Evolutionary conservation across 805 yeast species (phyloP), one percentile per base, ranked within the genome.

Genomic region (Suhomyces sp.): DNA sequence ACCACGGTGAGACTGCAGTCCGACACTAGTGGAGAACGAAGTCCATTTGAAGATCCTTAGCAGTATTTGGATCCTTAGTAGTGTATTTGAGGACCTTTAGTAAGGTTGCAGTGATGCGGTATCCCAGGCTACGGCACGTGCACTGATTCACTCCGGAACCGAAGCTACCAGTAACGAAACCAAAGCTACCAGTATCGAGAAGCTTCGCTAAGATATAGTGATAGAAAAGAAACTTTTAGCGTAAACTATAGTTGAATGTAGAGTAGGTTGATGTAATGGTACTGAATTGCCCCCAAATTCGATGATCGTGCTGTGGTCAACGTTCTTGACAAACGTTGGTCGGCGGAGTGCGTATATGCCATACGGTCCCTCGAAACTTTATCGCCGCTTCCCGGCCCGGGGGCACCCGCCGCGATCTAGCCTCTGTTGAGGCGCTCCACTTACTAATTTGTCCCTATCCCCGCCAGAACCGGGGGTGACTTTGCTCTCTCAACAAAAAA

Each of bases 11-110:
- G 57, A 44, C 53, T 48, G 22, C 54, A 35, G 52, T 57, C 51
- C 13, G 50, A 48, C 39, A 50, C 44, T 43, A 58, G 54, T 33
- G 62, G 59, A 3, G 63, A 60, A 44, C 47, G 50, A 20, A 67
- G 73, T 52, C 73, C 74, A 10, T 68, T 69, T 55, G 67, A 59
- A 29, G 74, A 64, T 48, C 63, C 67, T 25, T 25, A 25, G 29
- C 9, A 24, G 7, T 24, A 4, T 6, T 24, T 3, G 25, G 8
- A 5, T 12, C n/a, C 12, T 12, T 27, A 27, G n/a, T 27, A 27
- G 31, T 27, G 6, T 3, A 27, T 10, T 5, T 12, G 10, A 12
- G 31, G 31, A 27, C 29, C 29, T 13, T 25, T 22, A 22, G 24
- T 7, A 25, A 9, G 29, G n/a, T n/a, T n/a, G n/a, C n/a, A 25